A percentile compares a stretch with the other conserved stretches of the same genome.
phyloP scores from a whole-genome alignment of 352 stramenopile species.

The Phytophthora pisi region DNA sequence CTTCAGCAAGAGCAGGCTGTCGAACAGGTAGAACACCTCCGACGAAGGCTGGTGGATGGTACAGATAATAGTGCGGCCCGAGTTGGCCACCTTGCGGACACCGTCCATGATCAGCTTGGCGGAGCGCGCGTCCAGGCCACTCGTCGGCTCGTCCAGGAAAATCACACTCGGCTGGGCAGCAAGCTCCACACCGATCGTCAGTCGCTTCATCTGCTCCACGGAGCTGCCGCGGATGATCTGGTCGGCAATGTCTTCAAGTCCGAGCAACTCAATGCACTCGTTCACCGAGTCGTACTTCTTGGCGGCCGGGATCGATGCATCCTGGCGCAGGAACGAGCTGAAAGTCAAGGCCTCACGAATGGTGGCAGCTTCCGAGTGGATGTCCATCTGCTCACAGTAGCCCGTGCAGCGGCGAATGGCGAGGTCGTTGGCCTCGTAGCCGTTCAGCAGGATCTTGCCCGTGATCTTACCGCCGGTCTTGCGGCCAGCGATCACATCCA shows the following conservation, averaged over 20 bases:
- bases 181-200: constrained; percentile 80
- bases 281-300: constrained; percentile 34
- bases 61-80: constrained; percentile 53
- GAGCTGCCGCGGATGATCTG: constrained; percentile 37
- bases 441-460: constrained; percentile 32
- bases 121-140: constrained; percentile 11
- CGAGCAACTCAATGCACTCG: constrained; percentile 32
- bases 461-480: background rate
- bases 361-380: constrained; percentile 70
- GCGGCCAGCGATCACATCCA: background rate
- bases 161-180: constrained; percentile 28
- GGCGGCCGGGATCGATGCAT: constrained; percentile 20
- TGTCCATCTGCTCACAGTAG: constrained; percentile 88
- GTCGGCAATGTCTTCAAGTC: constrained; percentile 32
- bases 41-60: constrained; percentile 66
- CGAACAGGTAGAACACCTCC: background rate
- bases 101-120: constrained; percentile 14
- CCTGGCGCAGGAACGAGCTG: constrained; percentile 70
- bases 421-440: constrained; percentile 46
- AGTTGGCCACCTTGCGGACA: constrained; percentile 14
- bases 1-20: background rate
- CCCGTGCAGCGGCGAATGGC: constrained; percentile 53
- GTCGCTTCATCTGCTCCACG: constrained; percentile 27
- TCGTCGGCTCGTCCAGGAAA: constrained; percentile 18
- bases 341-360: constrained; percentile 82